These are phyloP conservation scores for Podosphaera fusca DNA, from an alignment of 2,329 filamentous ascomycete genomes.

Conservation along the genomic window DNA sequence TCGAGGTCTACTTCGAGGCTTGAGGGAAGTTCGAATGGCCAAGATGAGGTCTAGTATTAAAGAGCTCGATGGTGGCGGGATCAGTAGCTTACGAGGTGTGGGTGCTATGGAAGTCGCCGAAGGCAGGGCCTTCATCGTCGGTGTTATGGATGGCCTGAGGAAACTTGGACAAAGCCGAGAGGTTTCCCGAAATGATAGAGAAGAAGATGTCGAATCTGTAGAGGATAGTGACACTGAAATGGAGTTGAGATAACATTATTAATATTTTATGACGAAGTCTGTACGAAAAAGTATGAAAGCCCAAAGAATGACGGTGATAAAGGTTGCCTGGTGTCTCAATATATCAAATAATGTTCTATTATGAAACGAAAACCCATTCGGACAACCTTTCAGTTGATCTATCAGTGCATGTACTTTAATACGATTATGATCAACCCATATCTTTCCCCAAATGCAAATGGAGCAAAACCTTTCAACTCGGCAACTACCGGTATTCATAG, in stretches of 20 bases:
- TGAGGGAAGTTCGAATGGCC: constrained; percentile 70
- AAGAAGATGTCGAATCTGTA: constrained; percentile 34
- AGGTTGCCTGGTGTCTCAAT: no score
- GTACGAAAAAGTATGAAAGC: no score
- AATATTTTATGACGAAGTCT: no score
- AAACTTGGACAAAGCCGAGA: constrained; percentile 67
- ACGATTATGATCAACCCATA: no score
- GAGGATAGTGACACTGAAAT: constrained; percentile 26
- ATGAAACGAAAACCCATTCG: no score
- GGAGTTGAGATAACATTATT: background rate
- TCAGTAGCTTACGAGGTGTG: constrained; percentile 47
- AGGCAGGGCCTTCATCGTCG: constrained; percentile 58
- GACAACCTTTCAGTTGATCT: no score
- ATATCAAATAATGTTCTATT: no score
- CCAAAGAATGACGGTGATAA: no score
- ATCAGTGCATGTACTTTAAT: no score
- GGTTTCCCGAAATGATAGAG: constrained; percentile 50
- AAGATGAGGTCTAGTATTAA: constrained; percentile 63
- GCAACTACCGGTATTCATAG: no score
- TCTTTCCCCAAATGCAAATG: no score
- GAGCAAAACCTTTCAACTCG: no score
- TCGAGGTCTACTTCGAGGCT: constrained; percentile 50
- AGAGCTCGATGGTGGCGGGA: constrained; percentile 52
- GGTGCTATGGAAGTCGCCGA: constrained; percentile 87
- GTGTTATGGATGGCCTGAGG: constrained; percentile 70